Percentiles rank a stretch among this genome's conserved stretches.
Evolutionary conservation across 371 early-diverging fungal genomes (phyloP).

Genomic region (Saksenaea oblongispora): DNA sequence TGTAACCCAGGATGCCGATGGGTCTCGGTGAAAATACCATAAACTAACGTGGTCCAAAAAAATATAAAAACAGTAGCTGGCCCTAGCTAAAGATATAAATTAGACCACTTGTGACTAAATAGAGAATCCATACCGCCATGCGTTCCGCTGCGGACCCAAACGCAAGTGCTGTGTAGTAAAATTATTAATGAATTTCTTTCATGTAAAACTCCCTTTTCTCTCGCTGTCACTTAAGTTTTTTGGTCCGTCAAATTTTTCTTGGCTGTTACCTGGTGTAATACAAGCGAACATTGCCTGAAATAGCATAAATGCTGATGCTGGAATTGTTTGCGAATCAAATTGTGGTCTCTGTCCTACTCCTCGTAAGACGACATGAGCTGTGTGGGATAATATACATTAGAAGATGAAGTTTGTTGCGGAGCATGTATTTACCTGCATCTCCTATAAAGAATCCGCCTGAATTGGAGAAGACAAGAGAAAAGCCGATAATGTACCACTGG

Average conservation of each 20-base stretch:
- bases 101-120: background rate
- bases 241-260: too few relatives aligned
- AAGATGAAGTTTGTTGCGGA: background rate
- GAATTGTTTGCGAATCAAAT: constrained; percentile 52
- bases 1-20: background rate
- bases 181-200: constrained; percentile 22
- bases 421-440: constrained; percentile 45
- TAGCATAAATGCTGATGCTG: constrained; percentile 61
- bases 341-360: constrained; percentile 44
- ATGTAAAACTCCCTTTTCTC: background rate
- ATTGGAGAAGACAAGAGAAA: constrained; percentile 68
- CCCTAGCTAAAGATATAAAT: constrained; percentile 41
- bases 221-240: too few relatives aligned
- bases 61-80: constrained; percentile 81
- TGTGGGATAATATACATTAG: background rate
- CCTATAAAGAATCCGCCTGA: constrained; percentile 70
- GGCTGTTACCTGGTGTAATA: constrained; percentile 54
- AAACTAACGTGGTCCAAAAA: constrained; percentile 85
- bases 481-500: constrained; percentile 79
- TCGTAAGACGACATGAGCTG: constrained; percentile 44
- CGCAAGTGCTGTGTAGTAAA: constrained; percentile 57
- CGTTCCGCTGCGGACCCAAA: constrained; percentile 87
- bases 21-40: constrained; percentile 30
- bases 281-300: constrained; percentile 80
- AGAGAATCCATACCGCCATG: constrained; percentile 50